Evolutionary conservation across 2,329 filamentous ascomycete genomes (phyloP).

Genomic region (Byssochlamys sp.): DNA sequence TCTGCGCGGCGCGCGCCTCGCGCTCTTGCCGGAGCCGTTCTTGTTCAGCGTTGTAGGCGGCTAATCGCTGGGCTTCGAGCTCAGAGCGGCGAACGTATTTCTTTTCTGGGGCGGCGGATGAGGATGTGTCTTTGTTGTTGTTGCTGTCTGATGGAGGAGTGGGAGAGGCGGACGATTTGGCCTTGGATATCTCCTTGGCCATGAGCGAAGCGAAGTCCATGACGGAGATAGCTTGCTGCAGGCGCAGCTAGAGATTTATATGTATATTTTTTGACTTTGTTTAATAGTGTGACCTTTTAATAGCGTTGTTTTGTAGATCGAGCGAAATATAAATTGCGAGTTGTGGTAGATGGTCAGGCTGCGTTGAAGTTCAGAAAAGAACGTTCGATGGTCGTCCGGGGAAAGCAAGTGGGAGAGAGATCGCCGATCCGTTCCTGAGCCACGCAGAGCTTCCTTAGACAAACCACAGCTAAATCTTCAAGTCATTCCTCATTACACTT

Average conservation of each 20-base stretch:
- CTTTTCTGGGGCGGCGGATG: slow-evolving; percentile 35
- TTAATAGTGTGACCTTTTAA: background rate
- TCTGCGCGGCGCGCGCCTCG: slow-evolving; percentile 58
- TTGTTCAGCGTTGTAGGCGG: slow-evolving; percentile 74
- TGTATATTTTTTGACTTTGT: background rate
- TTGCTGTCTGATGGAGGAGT: slow-evolving; percentile 12
- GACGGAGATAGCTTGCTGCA: slow-evolving; percentile 14
- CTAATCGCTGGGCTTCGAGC: slow-evolving; percentile 69
- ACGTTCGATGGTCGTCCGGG: background rate
- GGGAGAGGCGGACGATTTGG: slow-evolving; percentile 46
- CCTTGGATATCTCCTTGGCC: slow-evolving; percentile 82
- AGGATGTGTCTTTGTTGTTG: slow-evolving; percentile 14
- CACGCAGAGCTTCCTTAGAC: background rate
- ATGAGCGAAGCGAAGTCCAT: slow-evolving; percentile 97
- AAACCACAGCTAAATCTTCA: background rate
- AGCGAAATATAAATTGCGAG: background rate
- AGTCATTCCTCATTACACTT: background rate
- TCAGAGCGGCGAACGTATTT: slow-evolving; percentile 84
- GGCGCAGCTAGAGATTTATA: background rate
- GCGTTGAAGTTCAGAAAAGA: background rate
- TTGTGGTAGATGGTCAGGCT: background rate
- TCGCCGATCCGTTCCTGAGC: background rate
- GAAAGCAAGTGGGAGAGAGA: background rate
- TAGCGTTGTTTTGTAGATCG: background rate
- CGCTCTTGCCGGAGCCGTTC: slow-evolving; percentile 62